Percentiles rank a stretch among this genome's conserved stretches.
phyloP scores from a whole-genome alignment of 495 filamentous ascomycete genomes.

The Annulohypoxylon stygium region DNA sequence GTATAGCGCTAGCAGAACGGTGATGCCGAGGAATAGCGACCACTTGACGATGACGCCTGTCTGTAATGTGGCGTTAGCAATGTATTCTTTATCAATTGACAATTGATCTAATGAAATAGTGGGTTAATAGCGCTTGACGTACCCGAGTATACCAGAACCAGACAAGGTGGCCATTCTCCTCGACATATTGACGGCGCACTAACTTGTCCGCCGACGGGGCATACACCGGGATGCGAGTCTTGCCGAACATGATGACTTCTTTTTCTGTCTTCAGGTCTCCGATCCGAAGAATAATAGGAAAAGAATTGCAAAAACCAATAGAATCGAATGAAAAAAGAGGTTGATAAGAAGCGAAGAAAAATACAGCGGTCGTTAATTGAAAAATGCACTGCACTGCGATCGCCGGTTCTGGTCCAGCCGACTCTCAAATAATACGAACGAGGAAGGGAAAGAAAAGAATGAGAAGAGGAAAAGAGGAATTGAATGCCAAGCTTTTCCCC shows the following conservation, averaged over 20 bases:
- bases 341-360: slow-evolving; percentile 19
- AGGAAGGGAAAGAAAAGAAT: slow-evolving; percentile 2
- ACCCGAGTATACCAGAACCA: slow-evolving; percentile 63
- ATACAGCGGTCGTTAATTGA: slow-evolving; percentile 4
- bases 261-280: slow-evolving; percentile 2
- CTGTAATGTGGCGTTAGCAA: slow-evolving; percentile 53
- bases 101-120: background rate
- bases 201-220: slow-evolving; percentile 17
- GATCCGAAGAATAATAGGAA: slow-evolving; percentile 1
- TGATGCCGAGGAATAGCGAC: slow-evolving; percentile 70
- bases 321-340: slow-evolving; percentile 11
- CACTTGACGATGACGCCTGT: slow-evolving; percentile 75
- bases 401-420: slow-evolving; percentile 28
- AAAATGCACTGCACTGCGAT: slow-evolving; percentile 41
- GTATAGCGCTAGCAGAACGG: slow-evolving; percentile 65
- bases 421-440: slow-evolving; percentile 15
- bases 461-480: slow-evolving; percentile 17
- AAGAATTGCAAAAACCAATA: background rate
- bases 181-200: slow-evolving; percentile 47
- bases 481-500: slow-evolving; percentile 43
- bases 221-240: slow-evolving; percentile 37
- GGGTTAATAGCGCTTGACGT: slow-evolving; percentile 21
- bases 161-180: slow-evolving; percentile 53
- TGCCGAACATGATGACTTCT: slow-evolving; percentile 41
- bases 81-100: background rate